Evolutionary conservation across 2,329 filamentous ascomycete genomes (phyloP).

Genomic region (Xylariaceae sp.): DNA sequence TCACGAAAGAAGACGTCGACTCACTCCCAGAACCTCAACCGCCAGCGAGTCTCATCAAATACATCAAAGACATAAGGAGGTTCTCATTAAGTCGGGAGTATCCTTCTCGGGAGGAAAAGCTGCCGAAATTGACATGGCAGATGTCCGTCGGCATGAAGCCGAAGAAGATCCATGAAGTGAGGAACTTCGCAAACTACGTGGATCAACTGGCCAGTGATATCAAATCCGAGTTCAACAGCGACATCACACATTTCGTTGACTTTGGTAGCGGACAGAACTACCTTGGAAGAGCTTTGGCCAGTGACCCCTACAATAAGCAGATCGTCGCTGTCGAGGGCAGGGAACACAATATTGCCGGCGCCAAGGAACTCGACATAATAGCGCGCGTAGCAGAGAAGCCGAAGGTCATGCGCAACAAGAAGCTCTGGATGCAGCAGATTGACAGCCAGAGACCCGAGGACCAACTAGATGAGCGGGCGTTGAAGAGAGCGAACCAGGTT

Average conservation of each 20-base stretch:
- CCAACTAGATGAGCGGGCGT: conserved; percentile 38
- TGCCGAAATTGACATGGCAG: conserved; percentile 59
- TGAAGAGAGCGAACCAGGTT: conserved; percentile 34
- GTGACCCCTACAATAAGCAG: conserved; percentile 75
- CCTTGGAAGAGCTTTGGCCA: conserved; percentile 80
- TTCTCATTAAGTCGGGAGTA: conserved; percentile 64
- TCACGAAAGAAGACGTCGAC: conserved; percentile 71
- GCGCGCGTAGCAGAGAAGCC: conserved; percentile 71
- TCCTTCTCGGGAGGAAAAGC: conserved; percentile 37
- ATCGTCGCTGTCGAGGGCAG: conserved; percentile 88
- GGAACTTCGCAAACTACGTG: conserved; percentile 83
- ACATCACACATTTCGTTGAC: conserved; percentile 84
- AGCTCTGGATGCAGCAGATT: conserved; percentile 58
- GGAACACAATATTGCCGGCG: conserved; percentile 79
- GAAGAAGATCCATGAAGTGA: conserved; percentile 93
- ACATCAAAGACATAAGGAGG: conserved; percentile 65
- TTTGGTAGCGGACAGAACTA: conserved; percentile 98
- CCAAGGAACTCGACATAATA: conserved; percentile 75
- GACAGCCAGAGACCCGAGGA: conserved; percentile 39
- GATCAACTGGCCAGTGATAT: conserved; percentile 56
- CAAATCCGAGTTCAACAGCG: conserved; percentile 47
- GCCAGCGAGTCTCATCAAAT: conserved; percentile 59
- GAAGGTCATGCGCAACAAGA: conserved; percentile 75
- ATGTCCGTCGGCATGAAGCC: conserved; percentile 88
- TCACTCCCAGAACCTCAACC: conserved; percentile 33